Evolutionary conservation across 495 filamentous ascomycete species (phyloP).

Genomic region (Penicillium soppii): DNA sequence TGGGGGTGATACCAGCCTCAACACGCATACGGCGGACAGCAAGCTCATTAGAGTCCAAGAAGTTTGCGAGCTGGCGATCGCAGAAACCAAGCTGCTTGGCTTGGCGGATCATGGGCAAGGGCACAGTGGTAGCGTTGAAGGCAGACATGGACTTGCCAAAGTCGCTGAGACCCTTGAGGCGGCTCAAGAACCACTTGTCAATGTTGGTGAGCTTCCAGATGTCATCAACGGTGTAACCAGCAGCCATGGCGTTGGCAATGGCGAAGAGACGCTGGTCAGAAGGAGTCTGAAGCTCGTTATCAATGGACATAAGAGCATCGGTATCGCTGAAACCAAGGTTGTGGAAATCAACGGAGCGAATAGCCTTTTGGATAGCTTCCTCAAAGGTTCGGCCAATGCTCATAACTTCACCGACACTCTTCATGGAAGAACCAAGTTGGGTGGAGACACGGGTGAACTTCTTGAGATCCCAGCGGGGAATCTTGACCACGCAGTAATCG

Average conservation of each 20-base stretch:
- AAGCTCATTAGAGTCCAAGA: slow-evolving; percentile 89
- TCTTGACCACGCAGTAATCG: slow-evolving; percentile 98
- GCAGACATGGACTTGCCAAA: slow-evolving; percentile 76
- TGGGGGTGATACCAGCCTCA: slow-evolving; percentile 80
- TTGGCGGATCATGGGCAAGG: slow-evolving; percentile 63
- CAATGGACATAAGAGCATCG: slow-evolving; percentile 88
- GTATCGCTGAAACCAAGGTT: slow-evolving; percentile 96
- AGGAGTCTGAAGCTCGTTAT: slow-evolving; percentile 92
- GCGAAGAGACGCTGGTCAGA: slow-evolving; percentile 97
- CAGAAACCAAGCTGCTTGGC: slow-evolving; percentile 94
- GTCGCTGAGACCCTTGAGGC: slow-evolving; percentile 84
- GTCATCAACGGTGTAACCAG: slow-evolving; percentile 89
- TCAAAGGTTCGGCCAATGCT: slow-evolving; percentile 95
- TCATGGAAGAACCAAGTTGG: slow-evolving; percentile 95
- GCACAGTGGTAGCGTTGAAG: slow-evolving; percentile 68
- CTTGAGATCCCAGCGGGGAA: slow-evolving; percentile 97
- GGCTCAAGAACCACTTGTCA: slow-evolving; percentile 79
- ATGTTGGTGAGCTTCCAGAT: slow-evolving; percentile 98
- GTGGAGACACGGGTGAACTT: slow-evolving; percentile 97
- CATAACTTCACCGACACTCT: slow-evolving; percentile 99
- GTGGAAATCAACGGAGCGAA: slow-evolving; percentile 89
- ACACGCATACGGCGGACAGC: slow-evolving; percentile 78
- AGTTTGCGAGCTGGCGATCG: slow-evolving; percentile 90
- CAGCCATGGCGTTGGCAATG: slow-evolving; percentile 95
- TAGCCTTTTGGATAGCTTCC: slow-evolving; percentile 98